A percentile compares a stretch with the other conserved stretches of the same genome.
Conservation (phyloP, 2,329 filamentous ascomycete species). For the Pyrenophora graminea region DNA sequence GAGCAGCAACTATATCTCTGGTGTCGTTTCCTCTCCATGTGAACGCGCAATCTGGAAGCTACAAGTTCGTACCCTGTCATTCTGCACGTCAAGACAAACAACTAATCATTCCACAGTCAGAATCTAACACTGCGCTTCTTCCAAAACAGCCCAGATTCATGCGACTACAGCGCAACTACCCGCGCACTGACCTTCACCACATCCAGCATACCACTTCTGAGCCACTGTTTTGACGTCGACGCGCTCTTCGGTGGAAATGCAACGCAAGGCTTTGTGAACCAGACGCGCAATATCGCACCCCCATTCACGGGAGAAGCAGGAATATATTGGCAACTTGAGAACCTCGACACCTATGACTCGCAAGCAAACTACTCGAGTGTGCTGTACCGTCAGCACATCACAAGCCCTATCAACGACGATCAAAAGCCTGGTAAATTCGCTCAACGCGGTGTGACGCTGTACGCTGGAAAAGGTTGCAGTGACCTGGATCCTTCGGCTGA, state of each 20-base stretch:
- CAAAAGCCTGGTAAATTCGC: background rate
- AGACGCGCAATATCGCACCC: background rate
- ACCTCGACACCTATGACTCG: background rate
- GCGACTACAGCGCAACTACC: background rate
- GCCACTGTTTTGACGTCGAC: background rate
- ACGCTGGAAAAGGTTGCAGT: background rate
- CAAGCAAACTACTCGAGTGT: background rate
- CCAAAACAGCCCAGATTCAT: background rate
- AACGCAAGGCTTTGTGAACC: conserved; percentile 1
- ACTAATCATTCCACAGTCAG: background rate
- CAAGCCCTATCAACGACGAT: background rate
- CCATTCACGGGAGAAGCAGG: background rate
- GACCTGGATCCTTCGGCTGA: too few species aligned
- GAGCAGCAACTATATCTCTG: too few species aligned
- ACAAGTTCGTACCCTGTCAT: background rate
- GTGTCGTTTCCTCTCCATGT: too few species aligned
- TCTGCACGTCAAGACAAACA: background rate
- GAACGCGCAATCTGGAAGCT: too few species aligned
- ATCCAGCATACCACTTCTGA: background rate
- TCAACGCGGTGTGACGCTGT: background rate
- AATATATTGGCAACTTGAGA: conserved; percentile 1
- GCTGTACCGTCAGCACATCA: background rate
- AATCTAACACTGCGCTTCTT: conserved; percentile 1
- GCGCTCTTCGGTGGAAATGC: background rate
- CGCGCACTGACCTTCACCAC: conserved; percentile 1